Base-by-base conservation (phyloP, 2,329 filamentous ascomycete species). In the Neonectria faginata region DNA sequence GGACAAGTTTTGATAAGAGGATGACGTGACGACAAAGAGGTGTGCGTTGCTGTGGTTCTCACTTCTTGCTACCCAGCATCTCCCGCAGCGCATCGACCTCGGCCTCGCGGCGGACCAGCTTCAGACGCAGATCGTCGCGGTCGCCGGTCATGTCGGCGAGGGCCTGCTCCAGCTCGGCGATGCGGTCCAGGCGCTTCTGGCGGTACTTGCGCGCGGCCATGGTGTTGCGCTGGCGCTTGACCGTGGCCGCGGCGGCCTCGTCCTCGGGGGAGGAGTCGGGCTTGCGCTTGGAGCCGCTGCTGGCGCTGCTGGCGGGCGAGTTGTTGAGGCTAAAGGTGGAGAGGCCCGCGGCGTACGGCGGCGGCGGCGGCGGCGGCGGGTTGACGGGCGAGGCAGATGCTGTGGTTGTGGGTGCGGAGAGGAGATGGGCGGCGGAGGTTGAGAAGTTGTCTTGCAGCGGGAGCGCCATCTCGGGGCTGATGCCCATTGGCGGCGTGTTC, bases 191-290 rank as follows among this genome's bases (percentile, higher is more conserved):
- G 50, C 89, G 87, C 76, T 90, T 91, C 75, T 92, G 89, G 27
- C 90, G 87, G 74, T 91, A 92, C 66, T 90, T 89, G 66, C 89
- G 85, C 31, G 90, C 90, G n/a, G 90, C 90, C 66, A 91, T 83
- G 14, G 89, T 92, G 77, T 92, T 92, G 66, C 87, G 85, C 66
- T 87, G 86, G 29, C 90, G 88, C 77, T 91, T 91, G 73, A 82
- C 73, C 18, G 77, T 73, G 5, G 75, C 69, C 27, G 68, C 66
- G 3, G 66, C 66, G 16, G 69, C 61, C 12, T 76, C 73, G 8
- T 74, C 74, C 31, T 70, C 67, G 4, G 67, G 64, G 2, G 74
- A 67, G 3, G 65, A 62, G n/a, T 60, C 58, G 33, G 61, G 44
- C 45, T 74, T 73, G 54, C 71, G 71, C 62, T 73, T 73, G 57